Base-by-base conservation (phyloP, 345 rosid species). In the Raphanus raphanistrum region DNA sequence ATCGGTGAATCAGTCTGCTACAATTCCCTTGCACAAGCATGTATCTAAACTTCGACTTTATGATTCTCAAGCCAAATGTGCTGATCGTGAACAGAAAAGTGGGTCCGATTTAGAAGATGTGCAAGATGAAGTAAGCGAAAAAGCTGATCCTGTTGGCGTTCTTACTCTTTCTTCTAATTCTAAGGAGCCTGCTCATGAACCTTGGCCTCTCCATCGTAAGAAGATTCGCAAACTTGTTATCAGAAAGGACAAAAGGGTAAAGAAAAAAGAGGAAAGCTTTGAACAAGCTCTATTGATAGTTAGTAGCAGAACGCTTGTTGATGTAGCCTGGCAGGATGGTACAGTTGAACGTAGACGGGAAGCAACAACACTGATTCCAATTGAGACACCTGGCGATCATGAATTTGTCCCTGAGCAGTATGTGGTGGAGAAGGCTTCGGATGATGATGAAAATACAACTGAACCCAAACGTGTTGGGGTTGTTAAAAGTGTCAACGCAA, bases 371-470 rank as follows among this genome's bases (percentile, higher is more conserved):
- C 76, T 93, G 87, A 86, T 91, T 84, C 97, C 99, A 64, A 86
- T 96, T 75, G 98, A 93, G 83, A 96, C 88, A 66, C 99, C 97
- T 62, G 98, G 98, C 79, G 98, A 96, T 86, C 98, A 93, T 70
- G 99, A 96, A 85, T 96, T 93, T 84, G 88, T 90, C 70, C 75
- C 96, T 7, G 98, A 92, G 79, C 90, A 94, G 74, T 90, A 92
- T 84, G 98, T 92, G 75, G 92, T 94, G 80, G 98, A 96, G 85
- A 93, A 91, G 79, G 86, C 88, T 17, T 79, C 89, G 9, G 94
- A 90, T 87, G 94, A 89, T 65, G 87, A 63, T 78, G 94, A 89
- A 82, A 81, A 80, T 72, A 59, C 79, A 76, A 79, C 76, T 81
- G 96, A 90, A 84, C 80, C 88, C 70, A 89, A 83, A 72, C 95